Percentiles rank a stretch among this genome's conserved stretches.
Conservation (phyloP, 2,329 filamentous ascomycete genomes). For the Nannizziopsis arthrosporioides region DNA sequence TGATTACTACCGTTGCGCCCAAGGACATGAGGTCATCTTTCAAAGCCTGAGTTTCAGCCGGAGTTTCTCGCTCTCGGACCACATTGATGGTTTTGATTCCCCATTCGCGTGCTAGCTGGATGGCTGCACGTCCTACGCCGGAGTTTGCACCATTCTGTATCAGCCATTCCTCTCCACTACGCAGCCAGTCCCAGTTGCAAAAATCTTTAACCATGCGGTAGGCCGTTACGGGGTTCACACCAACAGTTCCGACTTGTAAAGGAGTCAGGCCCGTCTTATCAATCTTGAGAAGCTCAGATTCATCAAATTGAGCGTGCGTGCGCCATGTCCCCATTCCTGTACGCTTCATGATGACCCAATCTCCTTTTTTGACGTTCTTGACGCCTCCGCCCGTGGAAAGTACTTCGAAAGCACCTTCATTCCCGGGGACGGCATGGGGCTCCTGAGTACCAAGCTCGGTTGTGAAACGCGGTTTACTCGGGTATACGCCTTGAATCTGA, state of each 20-base stretch:
- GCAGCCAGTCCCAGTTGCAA: slow-evolving; percentile 41
- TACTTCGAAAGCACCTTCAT: slow-evolving; percentile 93
- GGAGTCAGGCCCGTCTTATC: slow-evolving; percentile 59
- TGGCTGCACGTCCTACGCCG: slow-evolving; percentile 80
- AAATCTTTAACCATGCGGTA: slow-evolving; percentile 88
- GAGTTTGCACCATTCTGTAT: slow-evolving; percentile 95
- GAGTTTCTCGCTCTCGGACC: slow-evolving; percentile 57
- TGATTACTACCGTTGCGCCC: slow-evolving; percentile 53
- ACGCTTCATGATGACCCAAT: slow-evolving; percentile 84
- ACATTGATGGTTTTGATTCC: slow-evolving; percentile 85
- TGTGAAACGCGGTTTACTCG: slow-evolving; percentile 66
- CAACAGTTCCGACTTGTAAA: slow-evolving; percentile 73
- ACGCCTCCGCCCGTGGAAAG: slow-evolving; percentile 52
- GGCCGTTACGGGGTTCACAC: slow-evolving; percentile 86
- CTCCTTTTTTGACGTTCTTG: slow-evolving; percentile 57
- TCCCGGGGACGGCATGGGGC: slow-evolving; percentile 54
- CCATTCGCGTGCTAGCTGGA: slow-evolving; percentile 78
- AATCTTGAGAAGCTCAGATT: slow-evolving; percentile 54
- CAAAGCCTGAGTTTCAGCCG: slow-evolving; percentile 52
- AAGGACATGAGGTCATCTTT: slow-evolving; percentile 49
- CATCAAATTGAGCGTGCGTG: slow-evolving; percentile 65
- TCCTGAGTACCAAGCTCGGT: slow-evolving; percentile 62
- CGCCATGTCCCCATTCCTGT: slow-evolving; percentile 89
- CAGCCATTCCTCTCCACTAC: slow-evolving; percentile 70
- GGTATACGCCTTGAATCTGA: slow-evolving; percentile 93